Evolutionary conservation across 345 rosid species (phyloP).

Genomic region (Hibiscus mutabilis): DNA sequence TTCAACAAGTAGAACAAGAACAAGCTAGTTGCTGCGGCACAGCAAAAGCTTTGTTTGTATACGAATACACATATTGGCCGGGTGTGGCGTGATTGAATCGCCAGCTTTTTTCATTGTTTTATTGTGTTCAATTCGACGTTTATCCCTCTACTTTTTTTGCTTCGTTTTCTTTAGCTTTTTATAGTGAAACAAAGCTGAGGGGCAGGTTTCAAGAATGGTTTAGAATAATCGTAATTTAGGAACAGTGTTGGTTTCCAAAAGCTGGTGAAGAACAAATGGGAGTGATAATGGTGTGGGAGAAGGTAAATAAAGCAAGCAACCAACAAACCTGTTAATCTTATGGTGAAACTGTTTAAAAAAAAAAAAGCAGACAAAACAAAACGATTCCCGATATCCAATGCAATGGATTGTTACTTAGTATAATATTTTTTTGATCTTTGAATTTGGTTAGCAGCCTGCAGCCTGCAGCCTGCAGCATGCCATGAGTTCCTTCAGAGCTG

Average conservation of each 20-base stretch:
- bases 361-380: too few relatives aligned
- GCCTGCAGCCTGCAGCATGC: too few relatives aligned
- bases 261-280: too few relatives aligned
- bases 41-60: background rate
- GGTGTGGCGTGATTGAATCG: conserved; percentile 18
- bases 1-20: background rate
- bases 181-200: conserved; percentile 10
- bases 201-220: background rate
- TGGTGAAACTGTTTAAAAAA: too few relatives aligned
- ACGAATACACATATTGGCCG: background rate
- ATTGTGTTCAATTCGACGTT: background rate
- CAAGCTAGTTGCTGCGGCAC: background rate
- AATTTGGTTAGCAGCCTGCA: too few relatives aligned
- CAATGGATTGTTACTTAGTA: too few relatives aligned
- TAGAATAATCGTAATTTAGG: conserved; percentile 2
- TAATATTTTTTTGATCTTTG: too few relatives aligned
- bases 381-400: too few relatives aligned
- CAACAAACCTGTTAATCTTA: background rate
- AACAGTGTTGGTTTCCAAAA: background rate
- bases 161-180: conserved; percentile 7
- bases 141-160: background rate
- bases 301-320: background rate
- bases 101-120: conserved; percentile 5
- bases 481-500: too few relatives aligned
- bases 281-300: background rate